These are phyloP conservation scores for Pinus taeda DNA, from an alignment of 75 land plant genomes.

Conservation along the genomic window DNA sequence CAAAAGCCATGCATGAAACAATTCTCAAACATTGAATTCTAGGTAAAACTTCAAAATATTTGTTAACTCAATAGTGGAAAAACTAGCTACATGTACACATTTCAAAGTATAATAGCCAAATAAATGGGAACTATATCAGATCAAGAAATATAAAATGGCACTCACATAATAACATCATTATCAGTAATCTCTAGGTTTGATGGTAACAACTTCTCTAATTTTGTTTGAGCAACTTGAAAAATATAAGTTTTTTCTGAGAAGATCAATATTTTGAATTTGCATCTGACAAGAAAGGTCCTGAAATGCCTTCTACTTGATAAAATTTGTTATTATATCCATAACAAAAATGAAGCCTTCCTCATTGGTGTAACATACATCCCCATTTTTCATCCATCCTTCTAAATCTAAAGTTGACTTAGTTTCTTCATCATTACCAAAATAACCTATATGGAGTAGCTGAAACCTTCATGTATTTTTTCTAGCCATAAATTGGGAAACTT, in stretches of 20 bases:
- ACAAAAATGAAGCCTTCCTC: constrained; percentile 41
- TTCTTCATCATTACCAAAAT: constrained; percentile 43
- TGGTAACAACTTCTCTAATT: constrained; percentile 67
- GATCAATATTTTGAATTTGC: not conserved
- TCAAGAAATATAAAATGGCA: no score
- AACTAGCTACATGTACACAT: no score
- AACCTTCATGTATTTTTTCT: no score
- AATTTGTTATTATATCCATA: constrained; percentile 65
- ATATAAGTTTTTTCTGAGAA: not conserved
- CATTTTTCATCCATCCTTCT: constrained; percentile 61
- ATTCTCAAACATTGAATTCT: no score
- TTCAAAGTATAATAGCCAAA: no score
- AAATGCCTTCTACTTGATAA: constrained; percentile 66
- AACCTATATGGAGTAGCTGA: constrained; percentile 25
- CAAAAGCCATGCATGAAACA: not conserved
- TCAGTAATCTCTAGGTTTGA: constrained; percentile 57
- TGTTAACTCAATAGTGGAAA: not conserved
- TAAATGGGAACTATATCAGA: no score
- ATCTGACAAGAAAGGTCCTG: constrained; percentile 16
- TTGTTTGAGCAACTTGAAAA: constrained; percentile 73
- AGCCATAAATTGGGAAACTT: no score
- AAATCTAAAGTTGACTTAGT: constrained; percentile 30
- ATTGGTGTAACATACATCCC: constrained; percentile 65
- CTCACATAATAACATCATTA: constrained; percentile 78
- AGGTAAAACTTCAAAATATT: no score